A percentile compares a stretch with the other conserved stretches of the same genome.
Evolutionary conservation across 805 yeast species (phyloP).

Genomic region (Cyberlindnera euphorbiiphila): DNA sequence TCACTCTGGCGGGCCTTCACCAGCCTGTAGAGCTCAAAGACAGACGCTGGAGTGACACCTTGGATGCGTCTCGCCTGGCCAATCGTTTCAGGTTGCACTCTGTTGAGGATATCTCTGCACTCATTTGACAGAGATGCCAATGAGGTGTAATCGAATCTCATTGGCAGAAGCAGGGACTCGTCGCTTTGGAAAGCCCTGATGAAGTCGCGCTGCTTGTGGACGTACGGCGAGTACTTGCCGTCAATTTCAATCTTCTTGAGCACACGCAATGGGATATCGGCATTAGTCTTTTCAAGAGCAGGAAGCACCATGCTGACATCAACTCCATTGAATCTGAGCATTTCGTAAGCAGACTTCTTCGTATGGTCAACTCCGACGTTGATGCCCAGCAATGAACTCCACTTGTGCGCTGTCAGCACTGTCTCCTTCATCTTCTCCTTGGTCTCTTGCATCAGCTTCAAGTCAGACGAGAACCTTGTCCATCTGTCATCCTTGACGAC

Average conservation of each 20-base stretch:
- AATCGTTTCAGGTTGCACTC: slow-evolving; percentile 79
- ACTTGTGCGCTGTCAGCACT: slow-evolving; percentile 50
- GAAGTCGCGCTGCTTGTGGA: slow-evolving; percentile 66
- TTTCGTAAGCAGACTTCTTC: slow-evolving; percentile 63
- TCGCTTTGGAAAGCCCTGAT: slow-evolving; percentile 80
- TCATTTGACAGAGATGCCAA: slow-evolving; percentile 71
- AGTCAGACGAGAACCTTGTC: slow-evolving; percentile 42
- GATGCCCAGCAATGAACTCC: slow-evolving; percentile 51
- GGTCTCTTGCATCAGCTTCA: slow-evolving; percentile 39
- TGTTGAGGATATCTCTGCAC: slow-evolving; percentile 62
- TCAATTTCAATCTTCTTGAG: slow-evolving; percentile 66
- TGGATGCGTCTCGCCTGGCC: slow-evolving; percentile 95
- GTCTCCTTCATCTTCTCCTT: slow-evolving; percentile 42
- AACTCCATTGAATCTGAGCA: slow-evolving; percentile 53
- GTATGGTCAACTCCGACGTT: slow-evolving; percentile 52
- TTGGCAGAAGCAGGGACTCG: slow-evolving; percentile 71
- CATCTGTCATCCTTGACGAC: slow-evolving; percentile 62
- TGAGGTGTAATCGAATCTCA: slow-evolving; percentile 54
- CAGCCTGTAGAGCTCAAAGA: slow-evolving; percentile 69
- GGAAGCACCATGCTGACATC: slow-evolving; percentile 12
- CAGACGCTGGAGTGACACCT: slow-evolving; percentile 92
- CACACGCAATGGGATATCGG: slow-evolving; percentile 40
- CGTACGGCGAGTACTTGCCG: slow-evolving; percentile 78
- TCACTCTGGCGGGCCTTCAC: slow-evolving; percentile 30
- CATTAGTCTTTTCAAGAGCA: slow-evolving; percentile 24